These are phyloP conservation scores for Garcileccinum viscosum DNA, from an alignment of 1,284 basidiomycete genomes.

Conservation along the genomic window DNA sequence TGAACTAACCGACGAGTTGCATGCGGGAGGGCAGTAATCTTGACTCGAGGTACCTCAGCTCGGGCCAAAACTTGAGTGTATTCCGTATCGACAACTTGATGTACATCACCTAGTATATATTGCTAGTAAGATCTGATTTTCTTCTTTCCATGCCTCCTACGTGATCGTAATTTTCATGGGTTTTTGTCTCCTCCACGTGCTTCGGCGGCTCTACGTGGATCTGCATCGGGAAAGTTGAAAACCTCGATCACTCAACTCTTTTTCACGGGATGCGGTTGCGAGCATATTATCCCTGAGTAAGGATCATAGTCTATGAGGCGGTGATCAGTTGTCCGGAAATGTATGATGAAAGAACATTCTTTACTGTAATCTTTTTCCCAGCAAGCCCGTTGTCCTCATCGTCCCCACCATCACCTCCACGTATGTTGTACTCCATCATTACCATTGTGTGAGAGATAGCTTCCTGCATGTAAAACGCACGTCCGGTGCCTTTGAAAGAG, in stretches of 20 bases:
- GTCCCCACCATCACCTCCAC: not conserved
- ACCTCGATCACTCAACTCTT: not conserved
- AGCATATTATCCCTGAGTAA: slow-evolving; percentile 26
- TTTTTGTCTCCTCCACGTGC: not conserved
- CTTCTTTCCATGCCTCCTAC: not conserved
- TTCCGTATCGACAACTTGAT: not conserved
- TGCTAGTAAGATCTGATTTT: not conserved
- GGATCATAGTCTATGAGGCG: slow-evolving; percentile 29
- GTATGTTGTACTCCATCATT: slow-evolving; percentile 24
- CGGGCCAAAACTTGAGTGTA: not conserved
- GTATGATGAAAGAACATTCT: slow-evolving; percentile 11
- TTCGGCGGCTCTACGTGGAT: not conserved
- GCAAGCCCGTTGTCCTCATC: not conserved
- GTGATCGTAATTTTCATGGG: not conserved
- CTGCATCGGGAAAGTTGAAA: not conserved
- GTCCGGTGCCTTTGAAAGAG: slow-evolving; percentile 23
- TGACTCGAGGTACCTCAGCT: not conserved
- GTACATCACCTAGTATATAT: not conserved
- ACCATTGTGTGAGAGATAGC: not conserved
- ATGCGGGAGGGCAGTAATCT: not conserved
- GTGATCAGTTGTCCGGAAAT: not conserved
- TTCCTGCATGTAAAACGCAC: slow-evolving; percentile 10
- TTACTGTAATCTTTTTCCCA: not conserved
- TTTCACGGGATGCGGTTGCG: slow-evolving; percentile 3
- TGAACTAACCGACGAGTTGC: not conserved